These are phyloP conservation scores for Aspergillus caelatus DNA, from an alignment of 2,329 filamentous ascomycete genomes.

Conservation along the genomic window DNA sequence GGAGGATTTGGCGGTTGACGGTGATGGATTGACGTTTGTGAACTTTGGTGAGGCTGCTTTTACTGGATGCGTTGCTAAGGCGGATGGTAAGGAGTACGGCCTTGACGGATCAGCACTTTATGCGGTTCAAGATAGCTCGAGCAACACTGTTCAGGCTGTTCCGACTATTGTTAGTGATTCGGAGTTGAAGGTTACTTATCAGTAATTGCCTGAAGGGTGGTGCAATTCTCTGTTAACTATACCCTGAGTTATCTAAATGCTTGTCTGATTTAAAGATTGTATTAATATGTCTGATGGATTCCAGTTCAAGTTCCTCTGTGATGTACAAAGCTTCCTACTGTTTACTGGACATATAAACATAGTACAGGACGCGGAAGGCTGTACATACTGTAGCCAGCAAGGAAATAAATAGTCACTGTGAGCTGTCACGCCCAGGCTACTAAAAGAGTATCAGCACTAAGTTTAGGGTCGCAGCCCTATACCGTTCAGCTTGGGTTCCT, in stretches of 20 bases:
- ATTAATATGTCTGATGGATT: neutral
- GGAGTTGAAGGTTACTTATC: slow-evolving; percentile 10
- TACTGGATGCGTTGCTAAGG: slow-evolving; percentile 9
- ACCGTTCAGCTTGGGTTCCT: no score
- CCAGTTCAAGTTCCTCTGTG: neutral
- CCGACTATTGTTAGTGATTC: slow-evolving; percentile 1
- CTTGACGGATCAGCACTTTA: slow-evolving; percentile 4
- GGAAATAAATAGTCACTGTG: no score
- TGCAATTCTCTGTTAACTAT: neutral
- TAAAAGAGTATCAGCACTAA: no score
- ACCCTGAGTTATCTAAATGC: neutral
- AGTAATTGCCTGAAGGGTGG: slow-evolving; percentile 20
- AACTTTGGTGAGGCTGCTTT: slow-evolving; percentile 13
- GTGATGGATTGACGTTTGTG: slow-evolving; percentile 9
- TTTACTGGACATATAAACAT: no score
- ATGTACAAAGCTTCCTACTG: no score
- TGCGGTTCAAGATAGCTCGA: slow-evolving; percentile 9
- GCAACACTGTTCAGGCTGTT: slow-evolving; percentile 9
- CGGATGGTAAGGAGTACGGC: neutral
- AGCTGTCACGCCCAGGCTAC: no score
- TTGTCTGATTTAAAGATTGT: neutral
- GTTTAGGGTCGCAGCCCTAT: no score
- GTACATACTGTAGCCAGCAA: no score
- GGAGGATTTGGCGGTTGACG: slow-evolving; percentile 9
- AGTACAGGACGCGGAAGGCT: no score